phyloP scores from a whole-genome alignment of 2,329 filamentous ascomycete species.

The Ophiostoma ulmi region DNA sequence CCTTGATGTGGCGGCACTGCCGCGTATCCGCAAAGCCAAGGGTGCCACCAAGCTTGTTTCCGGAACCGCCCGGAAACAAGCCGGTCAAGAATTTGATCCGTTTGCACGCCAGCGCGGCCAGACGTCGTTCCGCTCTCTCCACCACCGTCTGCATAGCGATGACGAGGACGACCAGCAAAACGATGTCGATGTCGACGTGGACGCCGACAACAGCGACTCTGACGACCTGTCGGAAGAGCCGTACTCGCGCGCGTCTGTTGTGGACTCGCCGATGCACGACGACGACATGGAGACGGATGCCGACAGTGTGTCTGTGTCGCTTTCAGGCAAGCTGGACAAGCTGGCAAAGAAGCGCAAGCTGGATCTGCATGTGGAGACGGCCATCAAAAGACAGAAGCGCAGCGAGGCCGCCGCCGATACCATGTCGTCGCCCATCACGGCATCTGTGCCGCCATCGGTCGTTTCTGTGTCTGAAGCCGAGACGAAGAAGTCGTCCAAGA shows the following conservation, averaged over 20 bases:
- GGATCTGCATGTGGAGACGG: constrained; percentile 60
- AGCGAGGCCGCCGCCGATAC: constrained; percentile 71
- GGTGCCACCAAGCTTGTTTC: constrained; percentile 41
- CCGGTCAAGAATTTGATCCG: not conserved
- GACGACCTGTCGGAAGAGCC: constrained; percentile 80
- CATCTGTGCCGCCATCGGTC: not conserved
- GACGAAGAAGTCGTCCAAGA: constrained; percentile 59
- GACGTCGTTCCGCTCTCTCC: constrained; percentile 66
- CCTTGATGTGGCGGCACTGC: constrained; percentile 59
- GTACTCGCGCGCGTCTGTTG: constrained; percentile 50
- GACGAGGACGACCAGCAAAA: constrained; percentile 85
- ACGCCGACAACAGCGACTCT: constrained; percentile 12
- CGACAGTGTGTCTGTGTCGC: constrained; percentile 47
- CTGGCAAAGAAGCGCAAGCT: constrained; percentile 65
- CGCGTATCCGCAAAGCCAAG: constrained; percentile 68
- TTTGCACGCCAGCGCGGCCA: constrained; percentile 44
- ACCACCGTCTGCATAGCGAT: constrained; percentile 70
- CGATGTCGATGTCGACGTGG: constrained; percentile 50
- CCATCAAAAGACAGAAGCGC: constrained; percentile 75
- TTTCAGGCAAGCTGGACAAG: constrained; percentile 31
- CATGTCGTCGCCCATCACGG: constrained; percentile 30
- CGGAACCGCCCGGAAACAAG: constrained; percentile 51
- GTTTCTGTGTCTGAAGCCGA: constrained; percentile 34
- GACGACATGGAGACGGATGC: constrained; percentile 67
- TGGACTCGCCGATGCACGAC: constrained; percentile 37